Conservation (phyloP, 305 asterid species). For the Fraxinus greggii region DNA sequence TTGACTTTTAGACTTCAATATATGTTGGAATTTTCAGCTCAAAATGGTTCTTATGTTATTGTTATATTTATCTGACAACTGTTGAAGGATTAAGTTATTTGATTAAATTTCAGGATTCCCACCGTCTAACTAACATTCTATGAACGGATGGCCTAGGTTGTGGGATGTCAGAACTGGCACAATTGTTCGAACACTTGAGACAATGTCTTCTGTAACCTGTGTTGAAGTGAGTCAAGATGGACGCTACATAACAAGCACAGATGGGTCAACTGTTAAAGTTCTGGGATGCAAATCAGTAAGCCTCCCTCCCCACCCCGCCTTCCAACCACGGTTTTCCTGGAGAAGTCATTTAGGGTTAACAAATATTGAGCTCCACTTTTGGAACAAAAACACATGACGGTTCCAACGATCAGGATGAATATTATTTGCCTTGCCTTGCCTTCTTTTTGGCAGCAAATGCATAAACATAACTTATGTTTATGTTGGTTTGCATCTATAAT, state of each 20-base stretch:
- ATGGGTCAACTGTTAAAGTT: constrained; percentile 80
- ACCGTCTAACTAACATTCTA: constrained; percentile 50
- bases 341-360: no score
- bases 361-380: constrained; percentile 10
- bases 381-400: not conserved
- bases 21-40: not conserved
- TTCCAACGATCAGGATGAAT: not conserved
- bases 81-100: constrained; percentile 19
- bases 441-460: no score
- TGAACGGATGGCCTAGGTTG: not conserved
- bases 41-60: not conserved
- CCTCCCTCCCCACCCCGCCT: no score
- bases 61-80: not conserved
- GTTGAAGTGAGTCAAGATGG: constrained; percentile 97
- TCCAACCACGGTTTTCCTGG: no score
- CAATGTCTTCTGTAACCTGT: constrained; percentile 79
- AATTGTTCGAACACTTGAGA: constrained; percentile 80
- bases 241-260: constrained; percentile 84
- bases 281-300: constrained; percentile 97
- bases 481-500: not conserved
- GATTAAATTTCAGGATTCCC: constrained; percentile 57
- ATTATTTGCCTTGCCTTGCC: no score
- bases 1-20: not conserved
- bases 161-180: constrained; percentile 63
- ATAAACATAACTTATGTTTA: not conserved